Conservation (phyloP, 2,329 filamentous ascomycete species). For the Xylaria hypoxylon region DNA sequence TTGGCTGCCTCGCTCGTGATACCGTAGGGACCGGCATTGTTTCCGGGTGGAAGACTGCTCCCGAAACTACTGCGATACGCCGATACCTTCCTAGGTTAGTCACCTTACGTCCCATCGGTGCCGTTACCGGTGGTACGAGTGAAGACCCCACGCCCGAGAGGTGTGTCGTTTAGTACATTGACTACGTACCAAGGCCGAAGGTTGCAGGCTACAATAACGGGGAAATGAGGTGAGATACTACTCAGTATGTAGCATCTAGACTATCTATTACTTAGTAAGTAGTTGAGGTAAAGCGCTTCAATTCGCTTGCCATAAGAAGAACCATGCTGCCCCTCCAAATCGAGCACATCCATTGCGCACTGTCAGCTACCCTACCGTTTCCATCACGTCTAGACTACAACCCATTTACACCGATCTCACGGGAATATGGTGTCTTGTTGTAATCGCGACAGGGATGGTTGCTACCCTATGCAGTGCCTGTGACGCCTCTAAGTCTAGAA, state of each 20-base stretch:
- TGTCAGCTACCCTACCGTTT: too few species aligned
- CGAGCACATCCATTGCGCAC: too few species aligned
- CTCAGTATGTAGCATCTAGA: slow-evolving; percentile 4
- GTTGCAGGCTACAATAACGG: slow-evolving; percentile 17
- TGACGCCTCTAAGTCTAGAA: background rate
- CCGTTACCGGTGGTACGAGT: slow-evolving; percentile 14
- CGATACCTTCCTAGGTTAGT: too few species aligned
- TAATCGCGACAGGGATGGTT: slow-evolving; percentile 21
- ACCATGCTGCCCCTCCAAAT: background rate
- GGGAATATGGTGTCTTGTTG: background rate
- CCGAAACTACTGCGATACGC: slow-evolving; percentile 1
- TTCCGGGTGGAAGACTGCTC: slow-evolving; percentile 14
- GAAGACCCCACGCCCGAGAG: background rate
- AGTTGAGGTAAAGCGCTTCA: background rate
- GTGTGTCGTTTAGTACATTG: slow-evolving; percentile 6
- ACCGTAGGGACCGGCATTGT: slow-evolving; percentile 6
- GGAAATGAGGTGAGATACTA: slow-evolving; percentile 9
- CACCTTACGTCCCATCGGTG: background rate
- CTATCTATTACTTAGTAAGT: too few species aligned
- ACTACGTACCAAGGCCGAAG: background rate
- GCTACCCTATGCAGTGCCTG: too few species aligned
- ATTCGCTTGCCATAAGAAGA: slow-evolving; percentile 10
- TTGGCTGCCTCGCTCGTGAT: slow-evolving; percentile 5
- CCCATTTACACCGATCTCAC: slow-evolving; percentile 3
- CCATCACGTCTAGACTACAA: too few species aligned